Evolutionary conservation across 2,329 filamentous ascomycete genomes (phyloP).

Genomic region (Venturia nashicola): DNA sequence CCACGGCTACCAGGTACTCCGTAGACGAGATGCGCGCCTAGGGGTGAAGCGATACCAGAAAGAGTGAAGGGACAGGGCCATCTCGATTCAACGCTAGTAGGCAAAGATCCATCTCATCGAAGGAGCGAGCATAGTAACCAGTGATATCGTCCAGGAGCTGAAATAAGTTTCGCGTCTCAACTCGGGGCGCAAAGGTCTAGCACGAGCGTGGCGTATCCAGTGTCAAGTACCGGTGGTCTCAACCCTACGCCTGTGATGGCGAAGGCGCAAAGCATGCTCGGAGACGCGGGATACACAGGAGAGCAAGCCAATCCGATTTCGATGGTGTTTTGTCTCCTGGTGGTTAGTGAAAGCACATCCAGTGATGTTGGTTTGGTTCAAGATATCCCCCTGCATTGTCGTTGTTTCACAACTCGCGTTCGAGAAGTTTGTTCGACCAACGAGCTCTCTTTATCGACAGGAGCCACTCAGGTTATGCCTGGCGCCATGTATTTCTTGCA

Average conservation of each 20-base stretch:
- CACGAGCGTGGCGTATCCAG: not conserved
- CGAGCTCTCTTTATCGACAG: not conserved
- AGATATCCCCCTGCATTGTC: not conserved
- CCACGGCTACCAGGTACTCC: slow-evolving; percentile 1
- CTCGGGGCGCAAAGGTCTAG: not conserved
- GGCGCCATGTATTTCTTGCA: not conserved
- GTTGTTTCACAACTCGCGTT: not conserved
- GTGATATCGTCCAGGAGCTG: not conserved
- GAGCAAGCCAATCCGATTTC: not conserved
- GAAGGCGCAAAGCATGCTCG: not conserved
- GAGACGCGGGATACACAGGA: not conserved
- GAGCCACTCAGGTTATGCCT: not conserved
- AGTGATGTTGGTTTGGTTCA: not conserved
- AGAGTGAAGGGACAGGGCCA: not conserved
- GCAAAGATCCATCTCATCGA: not conserved
- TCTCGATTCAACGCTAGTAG: not conserved
- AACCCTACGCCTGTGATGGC: not conserved
- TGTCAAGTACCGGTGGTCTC: not conserved
- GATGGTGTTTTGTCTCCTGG: not conserved
- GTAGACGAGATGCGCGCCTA: not conserved
- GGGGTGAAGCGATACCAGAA: not conserved
- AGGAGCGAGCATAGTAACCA: not conserved
- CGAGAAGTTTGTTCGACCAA: not conserved
- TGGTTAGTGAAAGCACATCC: not conserved
- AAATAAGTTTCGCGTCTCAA: not conserved